These are phyloP conservation scores for Chaetoceros tenuissimus DNA, from an alignment of 108 stramenopile species.

Conservation along the genomic window DNA sequence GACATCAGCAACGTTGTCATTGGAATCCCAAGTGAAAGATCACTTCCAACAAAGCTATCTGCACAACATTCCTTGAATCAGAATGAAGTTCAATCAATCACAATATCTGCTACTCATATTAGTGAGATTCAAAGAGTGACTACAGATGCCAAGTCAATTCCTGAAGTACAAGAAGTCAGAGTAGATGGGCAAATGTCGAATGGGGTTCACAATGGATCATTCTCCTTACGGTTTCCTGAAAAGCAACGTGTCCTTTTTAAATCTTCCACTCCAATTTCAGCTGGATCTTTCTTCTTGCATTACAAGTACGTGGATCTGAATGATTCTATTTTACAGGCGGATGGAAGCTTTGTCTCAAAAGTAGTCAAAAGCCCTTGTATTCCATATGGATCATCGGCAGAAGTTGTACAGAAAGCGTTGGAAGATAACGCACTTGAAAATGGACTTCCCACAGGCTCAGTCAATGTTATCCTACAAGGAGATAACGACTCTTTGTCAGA, in stretches of 20 bases:
- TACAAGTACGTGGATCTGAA: constrained; percentile 19
- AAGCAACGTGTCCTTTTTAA: constrained; percentile 28
- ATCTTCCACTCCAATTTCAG: constrained; percentile 23
- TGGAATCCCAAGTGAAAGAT: constrained; percentile 34
- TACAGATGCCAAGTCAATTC: constrained; percentile 47
- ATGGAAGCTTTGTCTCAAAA: constrained; percentile 21
- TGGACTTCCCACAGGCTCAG: constrained; percentile 21
- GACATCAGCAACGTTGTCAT: constrained; percentile 21
- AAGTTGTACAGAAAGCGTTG: constrained; percentile 47
- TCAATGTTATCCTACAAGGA: constrained; percentile 33
- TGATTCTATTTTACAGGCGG: constrained; percentile 10
- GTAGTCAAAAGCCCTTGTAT: constrained; percentile 51
- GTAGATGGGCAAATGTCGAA: constrained; percentile 19
- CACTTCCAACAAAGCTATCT: constrained; percentile 28
- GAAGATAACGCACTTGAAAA: constrained; percentile 28
- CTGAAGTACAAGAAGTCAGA: constrained; percentile 63
- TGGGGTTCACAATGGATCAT: constrained; percentile 19
- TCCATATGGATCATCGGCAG: constrained; percentile 30
- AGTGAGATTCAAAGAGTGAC: constrained; percentile 65
- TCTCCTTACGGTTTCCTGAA: constrained; percentile 30
- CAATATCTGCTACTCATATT: constrained; percentile 49
- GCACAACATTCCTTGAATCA: constrained; percentile 40
- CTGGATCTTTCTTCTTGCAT: constrained; percentile 33
- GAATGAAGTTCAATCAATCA: constrained; percentile 61
- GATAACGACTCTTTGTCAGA: constrained; percentile 32